phyloP scores from a whole-genome alignment of 1,139 yeast genomes.

The Hansenula sp. region DNA sequence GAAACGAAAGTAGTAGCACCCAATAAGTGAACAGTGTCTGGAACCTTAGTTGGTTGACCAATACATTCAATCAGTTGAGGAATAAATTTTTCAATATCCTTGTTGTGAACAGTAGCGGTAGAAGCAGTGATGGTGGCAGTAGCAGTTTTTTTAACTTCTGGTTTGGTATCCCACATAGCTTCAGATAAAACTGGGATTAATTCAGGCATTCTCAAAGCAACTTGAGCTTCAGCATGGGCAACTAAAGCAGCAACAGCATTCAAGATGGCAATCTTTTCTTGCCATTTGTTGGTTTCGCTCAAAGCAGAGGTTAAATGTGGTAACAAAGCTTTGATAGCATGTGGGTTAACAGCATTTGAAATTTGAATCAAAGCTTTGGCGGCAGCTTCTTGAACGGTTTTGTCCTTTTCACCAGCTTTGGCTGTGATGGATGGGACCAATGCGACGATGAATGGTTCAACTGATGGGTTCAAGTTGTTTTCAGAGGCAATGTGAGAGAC shows the following conservation, averaged over 20 bases:
- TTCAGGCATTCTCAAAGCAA: constrained; percentile 99
- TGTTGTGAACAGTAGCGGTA: constrained; percentile 97
- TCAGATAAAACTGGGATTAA: constrained; percentile 97
- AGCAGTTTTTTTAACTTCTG: constrained; percentile 96
- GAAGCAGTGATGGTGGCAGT: constrained; percentile 93
- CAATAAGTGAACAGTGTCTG: constrained; percentile 96
- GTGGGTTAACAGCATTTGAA: constrained; percentile 83
- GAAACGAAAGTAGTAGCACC: constrained; percentile 99
- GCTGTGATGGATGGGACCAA: constrained; percentile 67
- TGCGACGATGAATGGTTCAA: constrained; percentile 89
- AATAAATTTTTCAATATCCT: constrained; percentile 98
- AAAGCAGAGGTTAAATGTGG: constrained; percentile 75
- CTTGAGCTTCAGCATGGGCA: constrained; percentile 91
- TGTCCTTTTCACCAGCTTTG: constrained; percentile 89
- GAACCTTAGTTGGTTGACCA: constrained; percentile 94
- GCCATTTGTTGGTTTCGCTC: constrained; percentile 87
- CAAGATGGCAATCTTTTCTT: constrained; percentile 92
- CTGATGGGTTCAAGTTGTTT: constrained; percentile 80
- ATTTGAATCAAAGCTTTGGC: constrained; percentile 79
- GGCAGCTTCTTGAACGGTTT: constrained; percentile 61
- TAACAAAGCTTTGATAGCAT: constrained; percentile 85
- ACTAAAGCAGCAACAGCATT: constrained; percentile 83
- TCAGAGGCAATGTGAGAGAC: constrained; percentile 80
- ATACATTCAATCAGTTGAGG: constrained; percentile 97
- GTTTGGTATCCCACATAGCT: constrained; percentile 99